Evolutionary conservation across 805 yeast species (phyloP), one percentile per base, ranked within the genome.

Genomic region (Candida andamanensis): DNA sequence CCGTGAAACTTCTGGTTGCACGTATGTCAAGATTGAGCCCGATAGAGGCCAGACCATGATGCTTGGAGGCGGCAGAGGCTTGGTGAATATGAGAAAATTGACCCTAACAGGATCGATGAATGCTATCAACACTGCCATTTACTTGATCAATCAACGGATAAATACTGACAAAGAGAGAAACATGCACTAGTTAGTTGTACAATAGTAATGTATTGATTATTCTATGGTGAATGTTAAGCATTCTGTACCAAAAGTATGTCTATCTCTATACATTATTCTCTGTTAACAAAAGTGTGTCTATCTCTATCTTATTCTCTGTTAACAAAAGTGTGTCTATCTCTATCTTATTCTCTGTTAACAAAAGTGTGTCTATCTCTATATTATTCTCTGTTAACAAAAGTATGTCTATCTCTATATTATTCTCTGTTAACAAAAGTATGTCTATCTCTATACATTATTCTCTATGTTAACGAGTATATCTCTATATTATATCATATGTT

Each of bases 61-160:
- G 62, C 50, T 65, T 28, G 70, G 69, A 12, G 63, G 65, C 21
- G 69, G 69, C 7, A 58, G 50, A 36, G 72, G 72, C 5, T 49
- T 63, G 35, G 62, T 67, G 6, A 63, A 51, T 36, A 60, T 65
- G 35, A 63, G 94, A 42, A 74, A 72, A 44, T 61, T 85, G 39
- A 75, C 82, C 1, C 63, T 86, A 32, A 74, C 76, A 15, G 95
- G 95, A 4, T 61, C 80, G 0, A 63, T 76, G 10, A 71, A 67
- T 44, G 77, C 84, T 4, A 80, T 82, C 39, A 85, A 83, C 50
- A 74, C 75, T 39, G 92, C 94, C 0, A 74, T 80, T 13, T 72
- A 71, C 54, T 58, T 84, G 55, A 80, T 84, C 28, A 80, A 82
- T 52, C 80, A 78, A 51, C 75, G 80, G 47, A 79, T 84, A 29